phyloP scores from a whole-genome alignment of 495 filamentous ascomycete species.

The Rhizodiscina lignyota region DNA sequence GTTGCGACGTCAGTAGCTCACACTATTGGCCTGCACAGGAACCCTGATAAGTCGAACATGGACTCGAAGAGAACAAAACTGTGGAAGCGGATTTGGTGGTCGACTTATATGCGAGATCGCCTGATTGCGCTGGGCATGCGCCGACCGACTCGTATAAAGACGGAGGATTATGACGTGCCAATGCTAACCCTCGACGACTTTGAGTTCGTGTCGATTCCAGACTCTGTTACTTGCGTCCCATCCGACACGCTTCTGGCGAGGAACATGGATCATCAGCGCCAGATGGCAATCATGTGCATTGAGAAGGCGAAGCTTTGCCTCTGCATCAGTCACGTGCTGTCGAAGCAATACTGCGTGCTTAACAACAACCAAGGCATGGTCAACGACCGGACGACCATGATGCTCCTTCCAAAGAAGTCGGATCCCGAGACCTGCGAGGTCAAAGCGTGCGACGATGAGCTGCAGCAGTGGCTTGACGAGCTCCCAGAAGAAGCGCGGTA shows the following conservation, averaged over 20 bases:
- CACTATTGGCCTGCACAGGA: slow-evolving; percentile 24
- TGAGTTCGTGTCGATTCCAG: slow-evolving; percentile 49
- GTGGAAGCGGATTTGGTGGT: slow-evolving; percentile 93
- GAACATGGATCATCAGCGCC: slow-evolving; percentile 46
- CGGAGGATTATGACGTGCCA: slow-evolving; percentile 76
- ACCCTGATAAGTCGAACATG: slow-evolving; percentile 62
- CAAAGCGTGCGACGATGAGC: slow-evolving; percentile 50
- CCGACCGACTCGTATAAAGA: slow-evolving; percentile 73
- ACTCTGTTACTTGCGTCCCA: slow-evolving; percentile 42
- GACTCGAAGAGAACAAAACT: slow-evolving; percentile 49
- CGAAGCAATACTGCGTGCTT: slow-evolving; percentile 76
- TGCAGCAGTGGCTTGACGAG: slow-evolving; percentile 53
- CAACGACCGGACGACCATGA: slow-evolving; percentile 58
- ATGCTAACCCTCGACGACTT: slow-evolving; percentile 77
- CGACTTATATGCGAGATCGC: slow-evolving; percentile 78
- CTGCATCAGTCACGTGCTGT: slow-evolving; percentile 67
- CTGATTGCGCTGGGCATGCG: slow-evolving; percentile 81
- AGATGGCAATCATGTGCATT: slow-evolving; percentile 75
- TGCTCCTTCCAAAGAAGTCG: slow-evolving; percentile 76
- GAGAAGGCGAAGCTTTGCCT: slow-evolving; percentile 81
- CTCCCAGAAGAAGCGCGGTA: slow-evolving; percentile 55
- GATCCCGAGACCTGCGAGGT: slow-evolving; percentile 61
- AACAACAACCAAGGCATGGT: slow-evolving; percentile 54
- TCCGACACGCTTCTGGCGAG: slow-evolving; percentile 47
- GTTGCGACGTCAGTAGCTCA: slow-evolving; percentile 18